phyloP scores from a whole-genome alignment of 257 asterid species.

The Plantago ovata region DNA sequence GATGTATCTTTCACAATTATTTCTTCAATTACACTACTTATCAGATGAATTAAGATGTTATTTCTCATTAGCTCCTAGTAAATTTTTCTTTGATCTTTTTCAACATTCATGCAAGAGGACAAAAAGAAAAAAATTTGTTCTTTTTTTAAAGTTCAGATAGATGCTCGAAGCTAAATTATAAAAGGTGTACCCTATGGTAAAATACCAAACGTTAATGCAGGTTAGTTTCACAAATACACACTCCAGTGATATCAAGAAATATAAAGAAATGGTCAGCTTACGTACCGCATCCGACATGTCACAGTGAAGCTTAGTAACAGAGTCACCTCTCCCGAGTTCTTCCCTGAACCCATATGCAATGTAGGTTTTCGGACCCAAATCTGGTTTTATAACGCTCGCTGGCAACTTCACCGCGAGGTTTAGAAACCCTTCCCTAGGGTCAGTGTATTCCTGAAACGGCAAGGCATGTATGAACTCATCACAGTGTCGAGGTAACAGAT shows the following conservation, averaged over 20 bases:
- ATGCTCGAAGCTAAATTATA: too few species aligned
- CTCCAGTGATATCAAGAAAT: not conserved
- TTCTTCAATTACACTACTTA: too few species aligned
- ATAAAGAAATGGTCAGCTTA: slow-evolving; percentile 1
- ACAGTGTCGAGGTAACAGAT: slow-evolving; percentile 86
- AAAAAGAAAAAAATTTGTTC: too few species aligned
- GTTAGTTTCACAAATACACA: slow-evolving; percentile 9
- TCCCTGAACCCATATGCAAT: slow-evolving; percentile 69
- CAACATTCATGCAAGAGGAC: too few species aligned
- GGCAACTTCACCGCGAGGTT: slow-evolving; percentile 88
- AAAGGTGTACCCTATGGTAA: too few species aligned
- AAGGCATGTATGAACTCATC: slow-evolving; percentile 83
- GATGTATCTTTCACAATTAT: too few species aligned
- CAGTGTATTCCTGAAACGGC: slow-evolving; percentile 89
- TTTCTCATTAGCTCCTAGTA: too few species aligned
- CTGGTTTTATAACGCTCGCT: slow-evolving; percentile 62
- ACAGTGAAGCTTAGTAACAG: slow-evolving; percentile 91
- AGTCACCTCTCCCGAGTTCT: slow-evolving; percentile 97
- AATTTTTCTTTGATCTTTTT: too few species aligned
- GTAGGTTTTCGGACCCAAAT: slow-evolving; percentile 94
- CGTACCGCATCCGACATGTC: slow-evolving; percentile 98
- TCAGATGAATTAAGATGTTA: too few species aligned
- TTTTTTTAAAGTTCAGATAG: too few species aligned
- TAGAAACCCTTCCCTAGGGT: slow-evolving; percentile 71
- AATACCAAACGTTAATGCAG: not conserved